Base-by-base conservation (phyloP, 495 filamentous ascomycete species). In the Hypoxylon rickii region DNA sequence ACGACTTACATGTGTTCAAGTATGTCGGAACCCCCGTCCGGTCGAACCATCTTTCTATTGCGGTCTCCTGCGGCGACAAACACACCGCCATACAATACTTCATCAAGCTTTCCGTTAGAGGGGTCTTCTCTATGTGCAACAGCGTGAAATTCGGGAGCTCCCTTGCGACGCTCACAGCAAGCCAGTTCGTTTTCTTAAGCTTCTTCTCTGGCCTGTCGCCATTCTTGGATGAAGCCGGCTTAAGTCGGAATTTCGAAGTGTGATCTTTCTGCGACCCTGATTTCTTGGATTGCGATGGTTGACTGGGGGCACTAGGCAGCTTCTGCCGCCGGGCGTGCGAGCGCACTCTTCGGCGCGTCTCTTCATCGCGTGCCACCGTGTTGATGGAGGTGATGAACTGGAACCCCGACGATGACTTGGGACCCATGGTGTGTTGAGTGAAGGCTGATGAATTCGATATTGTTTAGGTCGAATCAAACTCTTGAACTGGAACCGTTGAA, bases 341-440 rank as follows among this genome's bases (percentile, higher is more conserved):
- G 16, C 65, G 62, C 26, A 68, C 65, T 19, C 52, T 68, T 20
- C 65, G 63, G 22, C 65, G 63, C 7, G 65, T 68, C 43, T 68
- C 65, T n/a, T 66, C 65, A 62, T 68, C 65, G 37, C 63, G 65
- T 36, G 56, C 55, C 26, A 68, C 65, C 8, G 65, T 68, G 42
- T 63, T 68, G 42, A 68, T 68, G 19, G 65, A 68, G 33, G 65
- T 68, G 21, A 68, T 68, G 59, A 68, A 68, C 22, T 68, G 65
- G 18, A 68, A 68, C 10, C 49, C 56, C n/a, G 62, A 60, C 12
- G 32, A 16, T 36, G 48, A 20, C 15, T 7, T 44, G 7, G 58
- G 11, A 16, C 20, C 52, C 58, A 56, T 52, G 46, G 51, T 36
- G 52, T 37, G 24, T 7, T 22, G 17, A 31, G 7, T 46, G 29